phyloP scores from a whole-genome alignment of 768 basidiomycete genomes.

The Inosperma sp. region DNA sequence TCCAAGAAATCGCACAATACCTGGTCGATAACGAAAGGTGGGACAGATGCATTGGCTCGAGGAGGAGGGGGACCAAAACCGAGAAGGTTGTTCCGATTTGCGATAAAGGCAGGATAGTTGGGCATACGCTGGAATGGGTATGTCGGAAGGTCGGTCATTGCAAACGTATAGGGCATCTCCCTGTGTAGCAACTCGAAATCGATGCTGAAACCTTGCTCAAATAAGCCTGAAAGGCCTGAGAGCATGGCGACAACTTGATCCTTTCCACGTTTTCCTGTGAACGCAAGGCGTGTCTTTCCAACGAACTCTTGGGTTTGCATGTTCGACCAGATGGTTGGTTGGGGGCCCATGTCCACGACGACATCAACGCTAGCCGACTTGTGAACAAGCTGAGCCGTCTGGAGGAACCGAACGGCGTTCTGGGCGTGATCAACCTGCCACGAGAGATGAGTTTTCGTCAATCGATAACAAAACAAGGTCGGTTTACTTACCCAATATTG shows the following conservation, averaged over 20 bases:
- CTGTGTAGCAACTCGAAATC: constrained; percentile 24
- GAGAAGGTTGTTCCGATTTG: constrained; percentile 22
- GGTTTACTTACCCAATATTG: constrained; percentile 28
- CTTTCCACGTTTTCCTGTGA: constrained; percentile 28
- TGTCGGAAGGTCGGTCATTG: constrained; percentile 29
- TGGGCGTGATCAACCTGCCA: constrained; percentile 32
- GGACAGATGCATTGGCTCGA: neutral
- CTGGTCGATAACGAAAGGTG: constrained; percentile 25
- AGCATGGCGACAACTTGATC: constrained; percentile 32
- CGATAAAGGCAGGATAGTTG: constrained; percentile 30
- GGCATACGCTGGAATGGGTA: constrained; percentile 35
- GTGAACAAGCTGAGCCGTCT: constrained; percentile 23
- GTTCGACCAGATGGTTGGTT: constrained; percentile 30
- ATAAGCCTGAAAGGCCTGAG: constrained; percentile 24
- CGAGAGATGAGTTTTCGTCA: neutral
- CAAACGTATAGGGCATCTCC: constrained; percentile 20
- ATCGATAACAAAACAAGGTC: neutral
- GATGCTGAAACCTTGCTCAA: constrained; percentile 25
- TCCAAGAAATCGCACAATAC: constrained; percentile 27
- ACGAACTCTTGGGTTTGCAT: constrained; percentile 26
- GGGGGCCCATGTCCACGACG: constrained; percentile 33
- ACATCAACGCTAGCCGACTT: constrained; percentile 22
- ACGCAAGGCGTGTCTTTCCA: constrained; percentile 21
- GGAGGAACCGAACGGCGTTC: constrained; percentile 28
- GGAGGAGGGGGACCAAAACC: constrained; percentile 13